A percentile compares a stretch with the other conserved stretches of the same genome.
phyloP scores from a whole-genome alignment of 2,329 filamentous ascomycete genomes.

The Clonostachys solani region DNA sequence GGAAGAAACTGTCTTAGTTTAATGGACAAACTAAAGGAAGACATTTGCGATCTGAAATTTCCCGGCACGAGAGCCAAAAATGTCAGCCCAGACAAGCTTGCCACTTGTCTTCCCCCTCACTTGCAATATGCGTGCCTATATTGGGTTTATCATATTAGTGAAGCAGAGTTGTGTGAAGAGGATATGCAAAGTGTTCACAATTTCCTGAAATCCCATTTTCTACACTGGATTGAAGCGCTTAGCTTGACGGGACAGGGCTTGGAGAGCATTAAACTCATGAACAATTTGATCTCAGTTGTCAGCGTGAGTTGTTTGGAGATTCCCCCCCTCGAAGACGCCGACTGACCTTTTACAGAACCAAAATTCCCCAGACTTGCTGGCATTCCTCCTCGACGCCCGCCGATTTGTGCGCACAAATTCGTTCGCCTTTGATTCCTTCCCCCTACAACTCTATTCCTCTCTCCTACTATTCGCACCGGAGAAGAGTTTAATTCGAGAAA shows the following conservation, averaged over 20 bases:
- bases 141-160: constrained; percentile 23
- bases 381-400: constrained; percentile 3
- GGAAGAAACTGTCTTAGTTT: neutral
- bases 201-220: constrained; percentile 29
- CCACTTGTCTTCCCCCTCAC: constrained; percentile 14
- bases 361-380: too few species aligned
- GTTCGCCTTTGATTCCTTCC: constrained; percentile 5
- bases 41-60: neutral
- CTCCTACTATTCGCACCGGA: constrained; percentile 13
- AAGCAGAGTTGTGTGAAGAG: neutral
- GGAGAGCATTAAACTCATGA: neutral
- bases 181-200: neutral
- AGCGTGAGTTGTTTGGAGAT: neutral
- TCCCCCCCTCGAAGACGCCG: neutral
- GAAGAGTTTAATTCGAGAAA: constrained; percentile 6
- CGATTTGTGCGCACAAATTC: constrained; percentile 7
- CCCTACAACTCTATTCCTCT: constrained; percentile 18
- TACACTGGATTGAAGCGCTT: constrained; percentile 35
- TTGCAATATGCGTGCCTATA: constrained; percentile 35
- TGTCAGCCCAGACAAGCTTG: too few species aligned
- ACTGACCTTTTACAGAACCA: neutral
- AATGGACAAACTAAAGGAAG: neutral
- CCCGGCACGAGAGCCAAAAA: neutral
- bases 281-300: too few species aligned
- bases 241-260: constrained; percentile 17